Base-by-base conservation (phyloP, 2,329 filamentous ascomycete genomes). In the Gnomoniopsis sp. region DNA sequence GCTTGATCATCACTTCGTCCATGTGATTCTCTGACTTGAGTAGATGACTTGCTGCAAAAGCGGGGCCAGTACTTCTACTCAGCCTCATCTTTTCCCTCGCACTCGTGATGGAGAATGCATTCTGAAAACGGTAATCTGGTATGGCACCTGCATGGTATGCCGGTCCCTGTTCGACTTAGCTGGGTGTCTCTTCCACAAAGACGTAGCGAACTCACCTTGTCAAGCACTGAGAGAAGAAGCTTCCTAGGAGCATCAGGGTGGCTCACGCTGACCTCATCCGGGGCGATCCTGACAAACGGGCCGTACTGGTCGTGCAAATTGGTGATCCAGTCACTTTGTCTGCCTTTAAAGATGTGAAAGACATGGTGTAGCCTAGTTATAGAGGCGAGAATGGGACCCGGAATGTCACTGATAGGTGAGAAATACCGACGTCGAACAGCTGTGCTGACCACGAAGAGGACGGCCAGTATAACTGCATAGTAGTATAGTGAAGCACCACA, bases 1-100 rank as follows among this genome's bases (percentile, higher is more conserved):
- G 55, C 41, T 59, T 58, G 11, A 58, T 44, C 36, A 66, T 59
- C 4, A 60, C 60, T n/a, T 52, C 38, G 22, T 54, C 58, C 36
- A 66, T 62, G n/a, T 41, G 58, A 8, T 49, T 36, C 50, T 65
- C 64, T 21, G 62, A 60, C 41, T 61, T 59, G 14, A 63, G 34
- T 1, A 66, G 43, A 47, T 64, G 71, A 60, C 1, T 68, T 64
- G 49, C 70, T 71, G 8, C 64, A 67, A 7, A 67, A 54, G 49
- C 71, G 66, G 12, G 74, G 52, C 53, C 74, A 62, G 44, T 69
- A 68, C 21, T 67, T 63, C 38, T 41, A n/a, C 38, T 41, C 3
- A 41, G 12, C 6, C 38, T 30, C 19, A 70, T 69, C 36, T 76
- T 71, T 8, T 67, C 64, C 30, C 68, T 70, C 4, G 70, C 70